Conservation (phyloP, 805 yeast species). For the Saitoella complicata region DNA sequence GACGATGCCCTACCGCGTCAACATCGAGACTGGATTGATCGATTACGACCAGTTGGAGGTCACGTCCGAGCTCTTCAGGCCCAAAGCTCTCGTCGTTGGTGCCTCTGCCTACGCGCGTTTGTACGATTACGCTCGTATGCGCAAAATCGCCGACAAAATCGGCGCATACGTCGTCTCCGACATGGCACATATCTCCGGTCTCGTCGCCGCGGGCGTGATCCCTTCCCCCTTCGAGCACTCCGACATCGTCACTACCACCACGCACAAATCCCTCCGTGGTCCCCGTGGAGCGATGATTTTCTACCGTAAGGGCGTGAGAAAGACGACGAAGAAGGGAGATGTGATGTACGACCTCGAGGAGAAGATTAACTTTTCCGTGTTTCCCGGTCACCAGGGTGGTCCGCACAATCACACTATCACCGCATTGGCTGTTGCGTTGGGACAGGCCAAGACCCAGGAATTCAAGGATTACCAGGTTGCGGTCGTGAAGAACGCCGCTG, state of each 20-base stretch:
- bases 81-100: constrained; percentile 93
- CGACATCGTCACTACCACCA: constrained; percentile 94
- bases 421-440: constrained; percentile 91
- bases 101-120: constrained; percentile 95
- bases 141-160: constrained; percentile 89
- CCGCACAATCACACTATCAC: constrained; percentile 99
- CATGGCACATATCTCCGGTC: constrained; percentile 97
- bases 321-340: constrained; percentile 80
- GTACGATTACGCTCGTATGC: constrained; percentile 92
- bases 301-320: constrained; percentile 90
- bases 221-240: constrained; percentile 95
- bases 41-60: constrained; percentile 91
- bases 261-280: constrained; percentile 97
- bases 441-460: constrained; percentile 84
- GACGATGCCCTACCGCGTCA: constrained; percentile 95
- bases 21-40: constrained; percentile 80
- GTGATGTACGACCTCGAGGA: constrained; percentile 79
- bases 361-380: constrained; percentile 92
- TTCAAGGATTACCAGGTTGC: constrained; percentile 78
- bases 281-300: constrained; percentile 99
- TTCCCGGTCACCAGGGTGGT: constrained; percentile 99
- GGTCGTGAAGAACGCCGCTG: constrained; percentile 76
- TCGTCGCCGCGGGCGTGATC: constrained; percentile 88
- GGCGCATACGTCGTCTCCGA: constrained; percentile 93
- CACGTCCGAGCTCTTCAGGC: constrained; percentile 83